Evolutionary conservation across 1,284 basidiomycete species (phyloP), one percentile per base, ranked within the genome.

Genomic region (Ganoderma meredithae): DNA sequence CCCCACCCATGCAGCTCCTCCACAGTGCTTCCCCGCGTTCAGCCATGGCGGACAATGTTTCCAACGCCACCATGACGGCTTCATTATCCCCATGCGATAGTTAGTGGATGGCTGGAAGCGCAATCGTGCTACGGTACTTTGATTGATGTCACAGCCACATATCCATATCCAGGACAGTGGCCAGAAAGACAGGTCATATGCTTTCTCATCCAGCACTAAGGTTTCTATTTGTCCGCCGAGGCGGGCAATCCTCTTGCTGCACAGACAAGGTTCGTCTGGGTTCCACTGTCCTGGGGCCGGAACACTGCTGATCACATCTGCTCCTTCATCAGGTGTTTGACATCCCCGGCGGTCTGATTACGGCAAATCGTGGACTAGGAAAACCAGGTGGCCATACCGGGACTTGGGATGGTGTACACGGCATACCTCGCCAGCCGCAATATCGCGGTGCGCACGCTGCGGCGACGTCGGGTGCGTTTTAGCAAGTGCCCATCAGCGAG

Each of bases 121-220:
- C 36, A 36, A 62, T 31, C 31, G 56, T 53, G 66, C 60, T 61
- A 63, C 25, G 59, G 49, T 60, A 64, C 52, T 49, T 63, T 36
- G 56, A 39, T 59, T 39, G 53, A 27, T 49, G 66, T 69, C 70
- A 71, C 70, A 69, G 67, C 67, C 70, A 71, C 70, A 27, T 17
- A n/a, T 44, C 49, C 70, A 27, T 17, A n/a, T 44, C 49, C 36
- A 49, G 43, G 22, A 39, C 36, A 41, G 39, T 43, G 31, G 31
- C 58, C 33, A 47, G 60, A 65, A 58, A 53, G 65, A 61, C 60
- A 63, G 36, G 15, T 39, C 13, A 36, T 7, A 10, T 64, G 59
- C 49, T 65, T 62, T 59, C 60, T 52, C 22, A 52, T 52, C n/a
- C 47, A 25, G 22, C 10, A 22, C 47, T 52, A 52, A 36, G 39